Evolutionary conservation across 139 green algal species (phyloP), one percentile per base, ranked within the genome.

Genomic region (Axilococcus clingmanii): DNA sequence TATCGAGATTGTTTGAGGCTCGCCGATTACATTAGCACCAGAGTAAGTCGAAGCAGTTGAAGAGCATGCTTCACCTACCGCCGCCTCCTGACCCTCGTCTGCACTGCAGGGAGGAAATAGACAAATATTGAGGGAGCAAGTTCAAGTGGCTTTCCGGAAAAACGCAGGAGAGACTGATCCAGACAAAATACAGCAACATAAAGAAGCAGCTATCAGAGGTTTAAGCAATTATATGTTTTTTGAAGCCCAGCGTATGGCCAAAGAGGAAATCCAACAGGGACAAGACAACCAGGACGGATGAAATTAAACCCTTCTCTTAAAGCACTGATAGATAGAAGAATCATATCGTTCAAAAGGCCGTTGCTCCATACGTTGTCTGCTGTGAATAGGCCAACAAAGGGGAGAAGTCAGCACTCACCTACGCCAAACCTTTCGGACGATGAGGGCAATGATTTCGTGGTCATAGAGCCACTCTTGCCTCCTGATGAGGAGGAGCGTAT

Each of bases 221-320:
- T 54, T 82, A n/a, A 69, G 49, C 36, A 82, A 82, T 52, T 82
- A 80, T 32, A 82, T 82, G 72, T 77, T 82, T 38, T 45, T 66
- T 55, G 74, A 82, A 29, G 74, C 74, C 1, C 63, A 79, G 40
- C 67, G 67, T 22, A 68, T 82, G 63, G 73, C 74, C 27, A 79
- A 82, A 65, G 63, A 66, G 42, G 55, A 64, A 24, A 38, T 61
- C 35, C 22, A 75, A 37, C 25, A 58, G 30, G 61, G 51, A 22
- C 52, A 74, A 32, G 66, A 75, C 43, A 71, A 74, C 37, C 54
- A 57, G 40, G 64, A 68, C 50, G 67, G 55, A 27, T 76, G 31
- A 74, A 43, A 29, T 32, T n/a, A n/a, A n/a, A n/a, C n/a, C n/a
- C n/a, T n/a, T n/a, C n/a, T n/a, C n/a, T n/a, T n/a, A n/a, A n/a